Conservation (phyloP, 2,329 filamentous ascomycete species). For the Phyllosticta paracitricarpa region DNA sequence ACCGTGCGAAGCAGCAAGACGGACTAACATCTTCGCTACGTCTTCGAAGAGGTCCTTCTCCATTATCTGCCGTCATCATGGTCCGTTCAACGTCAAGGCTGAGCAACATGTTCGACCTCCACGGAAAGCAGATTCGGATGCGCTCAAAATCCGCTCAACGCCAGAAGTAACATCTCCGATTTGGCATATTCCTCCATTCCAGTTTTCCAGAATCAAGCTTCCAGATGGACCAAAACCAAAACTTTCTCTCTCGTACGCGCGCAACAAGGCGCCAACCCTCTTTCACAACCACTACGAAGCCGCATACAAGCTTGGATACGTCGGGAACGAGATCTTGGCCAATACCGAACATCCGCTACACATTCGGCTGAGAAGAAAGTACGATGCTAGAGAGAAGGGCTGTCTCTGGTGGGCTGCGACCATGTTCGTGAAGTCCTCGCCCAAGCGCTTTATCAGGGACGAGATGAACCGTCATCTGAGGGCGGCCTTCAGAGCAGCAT, state of each 20-base stretch:
- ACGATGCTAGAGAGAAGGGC: conserved; percentile 12
- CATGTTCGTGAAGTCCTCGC: conserved; percentile 17
- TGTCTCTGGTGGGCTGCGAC: conserved; percentile 26
- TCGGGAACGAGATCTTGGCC: not conserved
- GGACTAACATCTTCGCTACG: not conserved
- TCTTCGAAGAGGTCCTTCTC: not conserved
- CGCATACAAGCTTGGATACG: not conserved
- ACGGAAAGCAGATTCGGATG: not conserved
- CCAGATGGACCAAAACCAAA: not conserved
- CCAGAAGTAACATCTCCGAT: not conserved
- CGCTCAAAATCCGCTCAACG: not conserved
- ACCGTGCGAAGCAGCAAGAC: not conserved
- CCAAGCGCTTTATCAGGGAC: conserved; percentile 22
- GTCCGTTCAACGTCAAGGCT: not conserved
- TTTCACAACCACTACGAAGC: not conserved
- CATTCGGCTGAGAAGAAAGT: not conserved
- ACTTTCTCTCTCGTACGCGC: not conserved
- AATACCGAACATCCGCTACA: not conserved
- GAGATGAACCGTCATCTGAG: conserved; percentile 23
- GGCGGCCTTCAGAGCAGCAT: conserved; percentile 21
- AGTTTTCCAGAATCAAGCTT: not conserved
- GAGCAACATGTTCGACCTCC: not conserved
- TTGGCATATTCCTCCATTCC: not conserved
- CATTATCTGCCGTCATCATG: not conserved
- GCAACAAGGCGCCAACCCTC: not conserved